Conservation (phyloP, 208 protist genomes). For the Crithidia fasciculata region DNA sequence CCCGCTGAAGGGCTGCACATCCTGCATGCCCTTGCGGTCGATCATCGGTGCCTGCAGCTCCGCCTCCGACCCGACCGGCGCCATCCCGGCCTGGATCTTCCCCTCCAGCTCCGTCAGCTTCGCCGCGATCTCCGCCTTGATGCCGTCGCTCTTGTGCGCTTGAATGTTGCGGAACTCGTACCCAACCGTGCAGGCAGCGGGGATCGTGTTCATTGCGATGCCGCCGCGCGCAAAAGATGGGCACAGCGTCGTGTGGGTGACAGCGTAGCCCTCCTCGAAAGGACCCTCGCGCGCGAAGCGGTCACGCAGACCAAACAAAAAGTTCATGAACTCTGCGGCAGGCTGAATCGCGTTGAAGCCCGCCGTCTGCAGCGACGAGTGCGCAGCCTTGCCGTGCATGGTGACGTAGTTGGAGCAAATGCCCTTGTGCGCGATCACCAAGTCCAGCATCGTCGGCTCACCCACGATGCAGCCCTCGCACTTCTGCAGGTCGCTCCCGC, state of each 20-base stretch:
- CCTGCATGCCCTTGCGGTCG: conserved; percentile 22
- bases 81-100: conserved; percentile 25
- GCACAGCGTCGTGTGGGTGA: conserved; percentile 49
- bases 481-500: conserved; percentile 31
- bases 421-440: conserved; percentile 65
- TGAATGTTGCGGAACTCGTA: conserved; percentile 70
- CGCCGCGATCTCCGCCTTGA: conserved; percentile 38
- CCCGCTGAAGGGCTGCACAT: conserved; percentile 36
- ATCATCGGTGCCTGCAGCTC: conserved; percentile 10
- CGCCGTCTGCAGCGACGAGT: conserved; percentile 55
- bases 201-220: conserved; percentile 66
- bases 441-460: conserved; percentile 52
- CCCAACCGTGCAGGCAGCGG: conserved; percentile 43
- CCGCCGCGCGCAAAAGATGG: conserved; percentile 40
- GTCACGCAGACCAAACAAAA: conserved; percentile 45
- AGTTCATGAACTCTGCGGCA: conserved; percentile 35
- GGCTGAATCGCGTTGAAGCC: conserved; percentile 48
- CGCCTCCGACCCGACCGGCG: neutral
- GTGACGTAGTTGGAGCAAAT: conserved; percentile 36
- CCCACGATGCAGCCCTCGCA: conserved; percentile 67
- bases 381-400: conserved; percentile 50
- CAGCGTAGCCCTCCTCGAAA: conserved; percentile 39
- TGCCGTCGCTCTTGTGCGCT: conserved; percentile 19
- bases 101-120: conserved; percentile 34
- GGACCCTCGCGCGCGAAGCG: conserved; percentile 47